Evolutionary conservation across 2,329 filamentous ascomycete genomes (phyloP).

Genomic region (Scedosporium aurantiacum): DNA sequence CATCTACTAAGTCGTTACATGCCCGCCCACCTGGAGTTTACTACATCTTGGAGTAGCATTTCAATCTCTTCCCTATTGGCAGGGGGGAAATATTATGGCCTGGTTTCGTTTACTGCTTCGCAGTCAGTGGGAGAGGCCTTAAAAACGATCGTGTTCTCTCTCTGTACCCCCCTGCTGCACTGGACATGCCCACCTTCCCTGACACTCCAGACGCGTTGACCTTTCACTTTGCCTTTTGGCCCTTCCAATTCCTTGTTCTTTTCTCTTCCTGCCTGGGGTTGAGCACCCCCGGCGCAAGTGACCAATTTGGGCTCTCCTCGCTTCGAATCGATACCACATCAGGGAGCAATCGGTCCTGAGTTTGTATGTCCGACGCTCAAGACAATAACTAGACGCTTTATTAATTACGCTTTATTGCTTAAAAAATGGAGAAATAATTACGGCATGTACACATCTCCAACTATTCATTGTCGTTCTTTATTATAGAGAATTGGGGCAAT

Average conservation of each 20-base stretch:
- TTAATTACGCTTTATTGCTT: not conserved
- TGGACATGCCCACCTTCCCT: not conserved
- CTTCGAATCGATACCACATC: not conserved
- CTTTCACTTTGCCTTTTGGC: not conserved
- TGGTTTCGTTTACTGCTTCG: too few relatives aligned
- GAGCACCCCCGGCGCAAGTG: not conserved
- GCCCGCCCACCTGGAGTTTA: too few relatives aligned
- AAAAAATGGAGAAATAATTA: too few relatives aligned
- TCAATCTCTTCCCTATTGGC: too few relatives aligned
- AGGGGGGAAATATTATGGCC: too few relatives aligned
- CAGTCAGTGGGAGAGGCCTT: too few relatives aligned
- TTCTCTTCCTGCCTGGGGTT: not conserved
- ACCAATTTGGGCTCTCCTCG: not conserved
- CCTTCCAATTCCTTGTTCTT: not conserved
- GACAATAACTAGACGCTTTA: not conserved
- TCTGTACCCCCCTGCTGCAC: too few relatives aligned
- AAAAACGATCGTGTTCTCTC: too few relatives aligned
- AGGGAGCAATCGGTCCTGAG: not conserved
- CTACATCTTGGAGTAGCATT: too few relatives aligned
- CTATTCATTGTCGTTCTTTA: not conserved
- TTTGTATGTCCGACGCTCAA: not conserved
- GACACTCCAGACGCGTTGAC: not conserved
- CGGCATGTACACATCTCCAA: too few relatives aligned
- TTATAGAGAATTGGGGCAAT: not conserved
- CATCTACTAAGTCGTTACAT: too few relatives aligned